Conservation (phyloP, 352 stramenopile genomes). For the Globisporangium splendens region DNA sequence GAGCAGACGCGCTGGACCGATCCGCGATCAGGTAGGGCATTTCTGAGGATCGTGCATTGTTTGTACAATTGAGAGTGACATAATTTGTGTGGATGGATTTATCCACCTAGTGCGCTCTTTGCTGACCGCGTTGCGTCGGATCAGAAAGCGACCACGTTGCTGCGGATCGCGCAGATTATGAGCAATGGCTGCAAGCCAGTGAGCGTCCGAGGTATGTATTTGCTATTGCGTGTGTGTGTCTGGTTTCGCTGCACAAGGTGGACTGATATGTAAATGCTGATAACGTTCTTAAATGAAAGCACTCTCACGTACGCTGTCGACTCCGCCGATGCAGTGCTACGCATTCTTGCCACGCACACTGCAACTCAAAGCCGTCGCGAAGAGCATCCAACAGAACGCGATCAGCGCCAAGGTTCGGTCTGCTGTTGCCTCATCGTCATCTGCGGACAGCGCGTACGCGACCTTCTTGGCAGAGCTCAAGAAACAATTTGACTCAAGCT, state of each 20-base stretch:
- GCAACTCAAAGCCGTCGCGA: conserved; percentile 30
- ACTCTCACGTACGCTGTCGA: conserved; percentile 21
- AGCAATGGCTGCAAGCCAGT: conserved; percentile 24
- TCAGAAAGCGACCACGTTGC: conserved; percentile 20
- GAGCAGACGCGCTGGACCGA: neutral
- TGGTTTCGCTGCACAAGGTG: neutral
- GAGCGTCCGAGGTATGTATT: conserved; percentile 30
- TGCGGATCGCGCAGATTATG: conserved; percentile 31
- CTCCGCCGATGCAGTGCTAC: conserved; percentile 35
- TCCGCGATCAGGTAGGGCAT: conserved; percentile 5
- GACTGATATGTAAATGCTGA: too few species aligned
- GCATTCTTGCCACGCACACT: conserved; percentile 32
- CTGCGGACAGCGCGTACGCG: conserved; percentile 13
- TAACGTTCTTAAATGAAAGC: conserved; percentile 19
- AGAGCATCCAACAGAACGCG: conserved; percentile 37
- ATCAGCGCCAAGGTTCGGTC: conserved; percentile 22
- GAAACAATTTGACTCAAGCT: conserved; percentile 4
- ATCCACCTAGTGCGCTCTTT: conserved; percentile 21
- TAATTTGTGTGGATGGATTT: neutral
- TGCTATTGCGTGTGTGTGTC: neutral
- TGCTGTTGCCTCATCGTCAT: neutral
- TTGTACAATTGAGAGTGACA: too few species aligned
- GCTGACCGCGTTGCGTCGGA: conserved; percentile 17
- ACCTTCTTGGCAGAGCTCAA: conserved; percentile 19
- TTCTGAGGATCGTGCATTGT: too few species aligned